Evolutionary conservation across 768 basidiomycete genomes (phyloP).

Genomic region (Lentinus brumalis): DNA sequence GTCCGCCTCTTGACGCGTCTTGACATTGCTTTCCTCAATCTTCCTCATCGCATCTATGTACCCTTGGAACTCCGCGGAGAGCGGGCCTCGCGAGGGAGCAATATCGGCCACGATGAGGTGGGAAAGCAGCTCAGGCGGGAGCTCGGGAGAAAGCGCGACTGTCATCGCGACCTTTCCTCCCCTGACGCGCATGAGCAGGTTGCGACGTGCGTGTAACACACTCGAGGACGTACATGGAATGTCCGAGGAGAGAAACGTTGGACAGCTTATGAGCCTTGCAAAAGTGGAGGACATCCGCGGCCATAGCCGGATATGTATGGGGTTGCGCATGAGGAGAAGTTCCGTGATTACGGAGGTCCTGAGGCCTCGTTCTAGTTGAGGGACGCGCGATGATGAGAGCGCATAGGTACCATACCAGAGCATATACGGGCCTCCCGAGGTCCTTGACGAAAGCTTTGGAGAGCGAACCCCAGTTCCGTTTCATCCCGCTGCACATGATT

Average conservation of each 20-base stretch:
- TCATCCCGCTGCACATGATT: constrained; percentile 64
- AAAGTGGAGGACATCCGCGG: constrained; percentile 73
- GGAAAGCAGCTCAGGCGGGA: constrained; percentile 45
- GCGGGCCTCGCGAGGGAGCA: constrained; percentile 60
- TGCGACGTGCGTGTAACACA: constrained; percentile 4
- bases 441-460: constrained; percentile 73
- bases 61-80: constrained; percentile 62
- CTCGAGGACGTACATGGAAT: constrained; percentile 72
- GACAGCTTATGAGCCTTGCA: constrained; percentile 53
- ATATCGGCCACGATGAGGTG: constrained; percentile 82
- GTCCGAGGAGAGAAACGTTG: constrained; percentile 77
- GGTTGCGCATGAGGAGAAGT: constrained; percentile 72
- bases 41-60: constrained; percentile 77
- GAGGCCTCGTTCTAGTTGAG: background rate
- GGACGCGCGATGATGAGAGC: background rate
- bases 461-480: constrained; percentile 87
- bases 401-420: constrained; percentile 50
- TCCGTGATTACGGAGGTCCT: constrained; percentile 94
- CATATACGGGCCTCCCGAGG: constrained; percentile 68
- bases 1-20: constrained; percentile 70
- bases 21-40: constrained; percentile 60
- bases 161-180: constrained; percentile 86
- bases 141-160: constrained; percentile 53
- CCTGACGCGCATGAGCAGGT: constrained; percentile 43
- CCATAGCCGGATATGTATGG: constrained; percentile 81